Conservation (phyloP, 176 grass and related monocot species). For the Triticum turgidum region DNA sequence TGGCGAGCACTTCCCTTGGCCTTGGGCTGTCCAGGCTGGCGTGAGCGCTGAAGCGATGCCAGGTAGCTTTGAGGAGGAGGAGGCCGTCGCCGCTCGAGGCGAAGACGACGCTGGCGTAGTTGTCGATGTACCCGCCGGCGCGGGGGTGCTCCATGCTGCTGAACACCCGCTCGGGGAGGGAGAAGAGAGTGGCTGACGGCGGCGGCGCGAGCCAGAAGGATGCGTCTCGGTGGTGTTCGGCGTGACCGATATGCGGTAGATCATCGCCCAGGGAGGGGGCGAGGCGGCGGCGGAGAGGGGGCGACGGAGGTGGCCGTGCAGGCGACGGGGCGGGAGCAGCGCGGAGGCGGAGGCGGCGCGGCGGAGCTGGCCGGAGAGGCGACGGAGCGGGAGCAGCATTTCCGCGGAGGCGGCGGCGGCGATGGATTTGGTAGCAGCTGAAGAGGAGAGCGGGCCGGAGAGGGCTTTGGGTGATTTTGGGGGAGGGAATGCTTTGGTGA, state of each 20-base stretch:
- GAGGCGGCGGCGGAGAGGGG: neutral
- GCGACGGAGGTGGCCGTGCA: neutral
- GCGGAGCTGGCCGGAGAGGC: neutral
- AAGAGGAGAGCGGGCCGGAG: neutral
- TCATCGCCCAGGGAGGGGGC: neutral
- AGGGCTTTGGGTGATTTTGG: neutral
- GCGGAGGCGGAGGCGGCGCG: neutral
- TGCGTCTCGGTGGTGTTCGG: neutral
- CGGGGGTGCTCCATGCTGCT: neutral
- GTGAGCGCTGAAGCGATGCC: neutral
- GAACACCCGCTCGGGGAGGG: neutral
- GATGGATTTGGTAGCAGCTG: neutral
- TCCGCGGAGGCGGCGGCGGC: neutral
- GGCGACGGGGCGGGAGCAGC: neutral
- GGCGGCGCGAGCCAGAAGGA: neutral
- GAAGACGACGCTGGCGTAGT: neutral
- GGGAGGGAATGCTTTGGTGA: neutral
- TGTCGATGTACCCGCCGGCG: neutral
- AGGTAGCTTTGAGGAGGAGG: neutral
- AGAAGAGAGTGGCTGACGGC: neutral
- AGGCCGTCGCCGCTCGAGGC: neutral
- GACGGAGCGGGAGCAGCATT: neutral
- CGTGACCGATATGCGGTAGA: neutral
- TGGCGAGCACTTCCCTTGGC: neutral
- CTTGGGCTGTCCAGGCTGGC: neutral